phyloP scores from a whole-genome alignment of 2,329 filamentous ascomycete species.

The Chalaropsis thielavioides region DNA sequence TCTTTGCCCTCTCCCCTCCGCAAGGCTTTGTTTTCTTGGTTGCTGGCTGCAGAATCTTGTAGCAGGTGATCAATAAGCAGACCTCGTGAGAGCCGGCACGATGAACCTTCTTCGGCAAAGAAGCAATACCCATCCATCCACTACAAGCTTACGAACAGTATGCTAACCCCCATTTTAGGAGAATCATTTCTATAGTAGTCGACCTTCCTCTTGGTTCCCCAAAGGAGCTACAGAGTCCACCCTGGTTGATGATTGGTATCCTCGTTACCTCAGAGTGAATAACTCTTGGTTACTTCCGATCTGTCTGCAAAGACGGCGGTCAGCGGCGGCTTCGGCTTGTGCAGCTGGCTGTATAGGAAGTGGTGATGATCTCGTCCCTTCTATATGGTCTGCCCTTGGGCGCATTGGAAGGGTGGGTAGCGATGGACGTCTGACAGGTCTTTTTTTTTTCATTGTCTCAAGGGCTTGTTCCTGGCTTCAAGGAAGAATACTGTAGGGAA shows the following conservation, averaged over 20 bases:
- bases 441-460: constrained; percentile 40
- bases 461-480: constrained; percentile 33
- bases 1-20: neutral
- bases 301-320: constrained; percentile 49
- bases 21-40: neutral
- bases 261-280: constrained; percentile 84
- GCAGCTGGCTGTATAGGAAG: constrained; percentile 55
- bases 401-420: constrained; percentile 63
- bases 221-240: constrained; percentile 86
- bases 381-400: constrained; percentile 58
- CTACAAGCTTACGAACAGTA: neutral
- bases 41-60: neutral
- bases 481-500: constrained; percentile 33
- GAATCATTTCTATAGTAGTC: constrained; percentile 99
- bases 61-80: neutral
- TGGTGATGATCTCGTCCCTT: constrained; percentile 90
- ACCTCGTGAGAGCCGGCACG: neutral
- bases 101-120: neutral
- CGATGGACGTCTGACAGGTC: constrained; percentile 81
- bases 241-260: constrained; percentile 89
- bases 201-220: constrained; percentile 78
- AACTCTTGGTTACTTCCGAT: constrained; percentile 43
- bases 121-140: neutral
- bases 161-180: constrained; percentile 27
- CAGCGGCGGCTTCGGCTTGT: constrained; percentile 18